Evolutionary conservation across 352 stramenopile species (phyloP), one percentile per base, ranked within the genome.

Genomic region (Phytopythium oedochilum): DNA sequence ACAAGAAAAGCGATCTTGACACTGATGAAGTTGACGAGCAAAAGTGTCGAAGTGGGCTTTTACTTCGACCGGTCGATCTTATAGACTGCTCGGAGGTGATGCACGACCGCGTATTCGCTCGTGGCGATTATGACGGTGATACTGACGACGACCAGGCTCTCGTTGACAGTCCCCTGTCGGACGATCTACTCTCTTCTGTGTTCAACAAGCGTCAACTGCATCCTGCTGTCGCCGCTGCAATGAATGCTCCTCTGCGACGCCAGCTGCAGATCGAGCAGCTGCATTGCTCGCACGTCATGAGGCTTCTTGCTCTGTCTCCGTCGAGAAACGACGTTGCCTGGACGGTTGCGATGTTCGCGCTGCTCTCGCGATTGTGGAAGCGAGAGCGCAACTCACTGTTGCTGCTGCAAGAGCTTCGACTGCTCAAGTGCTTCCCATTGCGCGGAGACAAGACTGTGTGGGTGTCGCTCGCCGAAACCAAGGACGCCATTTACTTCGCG

Each of bases 341-440:
- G 60, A 73, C 72, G 3, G 67, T 72, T 10, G 57, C 70, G 12
- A 53, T 91, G 28, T 42, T 91, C 2, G 45, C 71, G 20, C 39
- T 88, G 2, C 59, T 93, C 14, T 61, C 61, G n/a, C 86, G 79
- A 40, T 29, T 92, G 26, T 83, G 70, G 68, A 74, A 73, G 36
- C 71, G 70, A 31, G 75, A 88, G 50, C 71, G 73, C 9, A 71
- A 85, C 47, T 61, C 64, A 1, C 42, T 49, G 1, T 60, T 90
- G 28, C 40, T 86, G 18, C 53, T 78, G 4, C 70, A 90, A 44
- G 83, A 92, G 59, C 59, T 93, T 29, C 70, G 79, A 17, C 58
- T 86, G n/a, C 75, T 91, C 56, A 75, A 74, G 64, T 93, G 80
- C 39, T 90, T 93, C 42, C 80, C 75, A 2, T 46, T 92, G 22